Evolutionary conservation across 768 basidiomycete species (phyloP).

Genomic region (Pleurotus sapidus): DNA sequence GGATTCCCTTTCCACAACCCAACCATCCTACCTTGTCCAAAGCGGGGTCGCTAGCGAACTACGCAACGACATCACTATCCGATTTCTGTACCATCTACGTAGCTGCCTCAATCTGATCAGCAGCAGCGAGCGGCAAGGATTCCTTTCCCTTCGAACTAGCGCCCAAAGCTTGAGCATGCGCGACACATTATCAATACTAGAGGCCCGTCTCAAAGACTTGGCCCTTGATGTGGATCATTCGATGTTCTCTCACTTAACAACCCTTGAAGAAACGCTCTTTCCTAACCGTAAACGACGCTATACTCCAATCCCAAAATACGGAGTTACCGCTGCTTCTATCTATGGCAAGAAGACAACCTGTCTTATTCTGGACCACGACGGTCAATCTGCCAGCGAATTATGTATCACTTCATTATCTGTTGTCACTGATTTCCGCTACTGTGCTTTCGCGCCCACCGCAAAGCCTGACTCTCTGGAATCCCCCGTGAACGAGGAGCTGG

Average conservation of each 20-base stretch:
- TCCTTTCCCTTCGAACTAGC: slow-evolving; percentile 1
- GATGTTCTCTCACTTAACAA: slow-evolving; percentile 24
- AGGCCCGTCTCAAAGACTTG: slow-evolving; percentile 27
- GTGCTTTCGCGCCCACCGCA: neutral
- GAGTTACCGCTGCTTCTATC: slow-evolving; percentile 18
- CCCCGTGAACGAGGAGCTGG: neutral
- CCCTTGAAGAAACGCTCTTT: slow-evolving; percentile 26
- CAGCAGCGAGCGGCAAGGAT: slow-evolving; percentile 20
- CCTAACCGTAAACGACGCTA: slow-evolving; percentile 10
- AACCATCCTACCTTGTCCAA: slow-evolving; percentile 82
- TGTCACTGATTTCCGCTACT: neutral
- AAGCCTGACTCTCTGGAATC: neutral
- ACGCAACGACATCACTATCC: slow-evolving; percentile 70
- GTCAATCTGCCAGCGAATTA: slow-evolving; percentile 32
- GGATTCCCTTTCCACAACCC: slow-evolving; percentile 79
- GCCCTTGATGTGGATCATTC: slow-evolving; percentile 43
- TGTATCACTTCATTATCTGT: neutral
- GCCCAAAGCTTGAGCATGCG: slow-evolving; percentile 17
- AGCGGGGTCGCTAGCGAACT: slow-evolving; percentile 64
- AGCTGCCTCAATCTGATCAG: slow-evolving; percentile 50
- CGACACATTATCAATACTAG: slow-evolving; percentile 33
- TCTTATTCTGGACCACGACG: slow-evolving; percentile 26
- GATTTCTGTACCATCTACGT: slow-evolving; percentile 77
- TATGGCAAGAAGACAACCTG: slow-evolving; percentile 24
- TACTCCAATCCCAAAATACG: neutral